phyloP scores from a whole-genome alignment of 2,329 filamentous ascomycete species.

The Xylaria sp. region DNA sequence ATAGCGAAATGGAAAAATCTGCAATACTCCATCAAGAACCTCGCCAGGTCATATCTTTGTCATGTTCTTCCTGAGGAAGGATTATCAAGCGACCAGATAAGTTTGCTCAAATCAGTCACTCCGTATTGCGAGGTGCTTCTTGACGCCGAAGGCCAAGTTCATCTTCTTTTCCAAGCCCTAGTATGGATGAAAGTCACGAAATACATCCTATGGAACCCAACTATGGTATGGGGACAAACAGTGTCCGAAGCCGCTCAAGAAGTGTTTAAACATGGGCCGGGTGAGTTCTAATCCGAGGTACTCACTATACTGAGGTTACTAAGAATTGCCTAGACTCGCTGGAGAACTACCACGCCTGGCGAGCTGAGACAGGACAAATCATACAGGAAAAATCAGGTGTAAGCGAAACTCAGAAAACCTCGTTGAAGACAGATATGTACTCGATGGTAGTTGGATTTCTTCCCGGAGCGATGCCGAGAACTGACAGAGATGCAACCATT shows the following conservation, averaged over 20 bases:
- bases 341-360: conserved; percentile 17
- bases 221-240: not conserved
- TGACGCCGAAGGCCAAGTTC: not conserved
- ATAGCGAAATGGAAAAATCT: conserved; percentile 16
- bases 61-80: not conserved
- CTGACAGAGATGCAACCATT: not conserved
- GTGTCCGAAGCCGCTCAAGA: not conserved
- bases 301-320: not conserved
- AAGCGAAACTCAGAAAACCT: not conserved
- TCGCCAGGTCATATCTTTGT: conserved; percentile 11
- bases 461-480: not conserved
- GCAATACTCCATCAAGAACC: conserved; percentile 24
- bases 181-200: conserved; percentile 1
- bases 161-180: conserved; percentile 19
- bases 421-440: not conserved
- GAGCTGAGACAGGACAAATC: conserved; percentile 8
- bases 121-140: conserved; percentile 8
- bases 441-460: not conserved
- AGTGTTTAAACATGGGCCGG: not conserved
- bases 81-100: not conserved
- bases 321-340: not conserved
- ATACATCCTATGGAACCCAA: not conserved
- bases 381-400: not conserved
- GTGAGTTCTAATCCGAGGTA: not conserved
- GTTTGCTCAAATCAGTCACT: not conserved